phyloP scores from a whole-genome alignment of 306 rosid species.

The Mucuna pruriens region DNA sequence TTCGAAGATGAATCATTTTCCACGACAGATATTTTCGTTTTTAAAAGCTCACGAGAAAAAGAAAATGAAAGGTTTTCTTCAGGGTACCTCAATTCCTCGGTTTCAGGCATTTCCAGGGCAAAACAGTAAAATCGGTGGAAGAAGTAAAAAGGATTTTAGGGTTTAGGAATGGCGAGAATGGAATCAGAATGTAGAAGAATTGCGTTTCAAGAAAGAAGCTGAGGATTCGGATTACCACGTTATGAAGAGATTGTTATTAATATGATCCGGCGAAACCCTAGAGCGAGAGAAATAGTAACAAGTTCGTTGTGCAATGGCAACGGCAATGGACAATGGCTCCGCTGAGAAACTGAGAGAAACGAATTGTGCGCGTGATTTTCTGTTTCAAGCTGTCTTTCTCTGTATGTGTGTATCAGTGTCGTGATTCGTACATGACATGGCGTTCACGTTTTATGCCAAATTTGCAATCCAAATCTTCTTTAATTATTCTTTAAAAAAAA shows the following conservation, averaged over 20 bases:
- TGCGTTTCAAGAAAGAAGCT: conserved; percentile 26
- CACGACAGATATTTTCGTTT: neutral
- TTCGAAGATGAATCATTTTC: conserved; percentile 2
- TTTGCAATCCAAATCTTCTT: neutral
- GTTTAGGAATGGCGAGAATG: neutral
- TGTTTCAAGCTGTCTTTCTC: conserved; percentile 15
- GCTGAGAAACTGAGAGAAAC: conserved; percentile 33
- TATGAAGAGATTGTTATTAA: conserved; percentile 9
- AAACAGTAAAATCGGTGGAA: conserved; percentile 11
- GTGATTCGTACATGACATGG: neutral
- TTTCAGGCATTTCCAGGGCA: conserved; percentile 24
- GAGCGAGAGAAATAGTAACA: conserved; percentile 26
- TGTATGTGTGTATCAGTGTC: neutral
- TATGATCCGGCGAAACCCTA: conserved; percentile 54
- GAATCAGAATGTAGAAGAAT: neutral
- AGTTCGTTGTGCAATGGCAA: conserved; percentile 39
- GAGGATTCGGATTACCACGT: conserved; percentile 56
- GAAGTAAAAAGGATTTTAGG: neutral
- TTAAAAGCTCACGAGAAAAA: conserved; percentile 1
- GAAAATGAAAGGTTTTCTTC: conserved; percentile 5
- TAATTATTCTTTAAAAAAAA: neutral
- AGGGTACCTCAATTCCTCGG: conserved; percentile 3
- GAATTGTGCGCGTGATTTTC: conserved; percentile 41
- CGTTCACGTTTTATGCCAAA: conserved; percentile 6
- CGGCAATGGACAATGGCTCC: neutral